Percentiles rank a stretch among this genome's conserved stretches.
Evolutionary conservation across 2,329 filamentous ascomycete species (phyloP).

Genomic region (Camillea tinctor): DNA sequence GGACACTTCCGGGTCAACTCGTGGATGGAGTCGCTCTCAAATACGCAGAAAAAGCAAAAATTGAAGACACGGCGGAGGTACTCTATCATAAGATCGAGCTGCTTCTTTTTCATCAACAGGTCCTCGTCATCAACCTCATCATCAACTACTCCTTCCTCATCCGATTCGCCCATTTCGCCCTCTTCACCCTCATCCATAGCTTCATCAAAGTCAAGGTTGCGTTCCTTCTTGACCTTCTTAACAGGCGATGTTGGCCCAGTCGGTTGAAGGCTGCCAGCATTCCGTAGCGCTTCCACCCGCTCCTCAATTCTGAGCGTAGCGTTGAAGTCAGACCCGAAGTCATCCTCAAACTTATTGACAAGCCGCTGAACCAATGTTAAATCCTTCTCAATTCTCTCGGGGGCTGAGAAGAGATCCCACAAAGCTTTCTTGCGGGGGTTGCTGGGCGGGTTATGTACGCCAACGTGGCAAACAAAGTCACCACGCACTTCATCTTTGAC

Average conservation of each 20-base stretch:
- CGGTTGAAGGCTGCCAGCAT: conserved; percentile 74
- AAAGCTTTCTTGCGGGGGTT: conserved; percentile 90
- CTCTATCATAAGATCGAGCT: conserved; percentile 91
- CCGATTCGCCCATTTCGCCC: conserved; percentile 71
- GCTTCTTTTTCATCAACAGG: conserved; percentile 89
- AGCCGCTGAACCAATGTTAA: conserved; percentile 79
- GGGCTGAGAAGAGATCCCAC: conserved; percentile 94
- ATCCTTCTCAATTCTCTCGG: conserved; percentile 90
- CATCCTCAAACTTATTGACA: conserved; percentile 79
- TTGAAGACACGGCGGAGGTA: conserved; percentile 96
- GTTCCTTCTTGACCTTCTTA: conserved; percentile 62
- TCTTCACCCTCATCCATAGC: conserved; percentile 62
- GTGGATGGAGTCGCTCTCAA: conserved; percentile 95
- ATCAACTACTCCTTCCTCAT: conserved; percentile 74
- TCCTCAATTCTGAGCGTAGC: conserved; percentile 81
- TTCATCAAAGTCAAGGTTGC: conserved; percentile 59
- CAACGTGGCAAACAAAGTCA: conserved; percentile 96
- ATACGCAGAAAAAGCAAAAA: conserved; percentile 99
- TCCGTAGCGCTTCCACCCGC: conserved; percentile 76
- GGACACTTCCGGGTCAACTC: conserved; percentile 95
- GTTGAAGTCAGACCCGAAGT: conserved; percentile 75
- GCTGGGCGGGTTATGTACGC: conserved; percentile 85
- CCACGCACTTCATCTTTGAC: conserved; percentile 92
- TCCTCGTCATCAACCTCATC: conserved; percentile 91
- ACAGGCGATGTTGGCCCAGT: conserved; percentile 50